Evolutionary conservation across 257 asterid species (phyloP).

Genomic region (Lithospermum erythrorhizon): DNA sequence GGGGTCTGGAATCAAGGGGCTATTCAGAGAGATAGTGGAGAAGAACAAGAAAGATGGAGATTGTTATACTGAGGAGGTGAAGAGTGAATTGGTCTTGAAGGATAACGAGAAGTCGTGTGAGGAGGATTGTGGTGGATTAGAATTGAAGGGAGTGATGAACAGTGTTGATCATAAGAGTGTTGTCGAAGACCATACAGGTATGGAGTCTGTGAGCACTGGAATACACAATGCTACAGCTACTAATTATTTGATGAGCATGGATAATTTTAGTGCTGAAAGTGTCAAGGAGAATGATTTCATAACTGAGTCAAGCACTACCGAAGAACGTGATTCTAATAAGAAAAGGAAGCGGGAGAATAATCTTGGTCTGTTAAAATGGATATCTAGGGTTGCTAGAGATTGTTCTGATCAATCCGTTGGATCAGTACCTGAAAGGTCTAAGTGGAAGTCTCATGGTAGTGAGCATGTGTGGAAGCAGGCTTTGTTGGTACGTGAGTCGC

Average conservation of each 20-base stretch:
- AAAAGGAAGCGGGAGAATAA: conserved; percentile 52
- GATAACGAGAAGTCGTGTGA: conserved; percentile 6
- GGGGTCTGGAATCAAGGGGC: conserved; percentile 37
- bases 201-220: too few relatives aligned
- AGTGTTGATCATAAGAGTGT: conserved; percentile 2
- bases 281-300: conserved; percentile 11
- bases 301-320: conserved; percentile 3
- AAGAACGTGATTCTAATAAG: conserved; percentile 18
- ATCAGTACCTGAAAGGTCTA: conserved; percentile 39
- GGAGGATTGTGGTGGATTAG: conserved; percentile 13
- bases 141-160: conserved; percentile 12
- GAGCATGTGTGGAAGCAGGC: conserved; percentile 63
- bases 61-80: conserved; percentile 12
- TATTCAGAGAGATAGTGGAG: conserved; percentile 21
- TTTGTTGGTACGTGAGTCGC: conserved; percentile 45
- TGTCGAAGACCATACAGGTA: neutral
- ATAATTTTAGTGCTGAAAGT: conserved; percentile 8
- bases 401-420: conserved; percentile 47
- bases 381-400: conserved; percentile 43
- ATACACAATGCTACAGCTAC: too few relatives aligned
- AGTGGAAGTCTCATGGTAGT: conserved; percentile 56
- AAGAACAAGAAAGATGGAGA: conserved; percentile 26
- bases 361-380: conserved; percentile 46
- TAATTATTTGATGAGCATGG: neutral
- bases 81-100: conserved; percentile 15